Evolutionary conservation across 306 rosid genomes (phyloP).

Genomic region (Pterocarpus santalinus): DNA sequence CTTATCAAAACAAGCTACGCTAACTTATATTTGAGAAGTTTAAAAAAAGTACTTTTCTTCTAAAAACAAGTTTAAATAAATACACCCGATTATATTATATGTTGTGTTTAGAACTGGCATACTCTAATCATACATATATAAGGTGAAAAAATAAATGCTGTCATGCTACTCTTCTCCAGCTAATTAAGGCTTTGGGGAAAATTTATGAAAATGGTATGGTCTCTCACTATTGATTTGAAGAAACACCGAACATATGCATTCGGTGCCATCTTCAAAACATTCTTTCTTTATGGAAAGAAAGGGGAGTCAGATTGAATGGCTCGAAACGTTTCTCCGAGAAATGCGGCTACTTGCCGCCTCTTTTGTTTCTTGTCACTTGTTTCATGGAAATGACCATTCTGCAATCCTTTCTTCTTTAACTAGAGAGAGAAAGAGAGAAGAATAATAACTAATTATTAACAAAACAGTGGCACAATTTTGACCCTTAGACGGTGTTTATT

Average conservation of each 20-base stretch:
- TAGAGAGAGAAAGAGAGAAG: neutral
- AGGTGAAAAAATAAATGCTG: neutral
- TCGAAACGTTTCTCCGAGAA: constrained; percentile 81
- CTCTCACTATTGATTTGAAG: constrained; percentile 7
- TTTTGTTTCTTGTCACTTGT: constrained; percentile 69
- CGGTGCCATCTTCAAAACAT: constrained; percentile 46
- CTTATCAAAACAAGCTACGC: too few species aligned
- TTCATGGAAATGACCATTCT: constrained; percentile 44
- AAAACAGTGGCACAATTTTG: constrained; percentile 15
- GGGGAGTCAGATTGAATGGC: constrained; percentile 22
- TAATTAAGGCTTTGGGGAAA: neutral
- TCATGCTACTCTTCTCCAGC: neutral
- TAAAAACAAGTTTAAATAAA: too few species aligned
- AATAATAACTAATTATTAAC: constrained; percentile 8
- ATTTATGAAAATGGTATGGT: constrained; percentile 2
- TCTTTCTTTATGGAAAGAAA: constrained; percentile 31
- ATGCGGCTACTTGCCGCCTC: constrained; percentile 95
- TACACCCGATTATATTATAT: too few species aligned
- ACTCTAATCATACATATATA: too few species aligned
- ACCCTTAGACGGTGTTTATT: constrained; percentile 37
- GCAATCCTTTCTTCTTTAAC: neutral
- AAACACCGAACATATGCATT: neutral
- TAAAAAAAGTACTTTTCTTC: too few species aligned
- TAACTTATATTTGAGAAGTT: too few species aligned
- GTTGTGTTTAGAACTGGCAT: too few species aligned